Conservation (phyloP, 768 basidiomycete genomes). For the Chalciporus pseudorubinellus region DNA sequence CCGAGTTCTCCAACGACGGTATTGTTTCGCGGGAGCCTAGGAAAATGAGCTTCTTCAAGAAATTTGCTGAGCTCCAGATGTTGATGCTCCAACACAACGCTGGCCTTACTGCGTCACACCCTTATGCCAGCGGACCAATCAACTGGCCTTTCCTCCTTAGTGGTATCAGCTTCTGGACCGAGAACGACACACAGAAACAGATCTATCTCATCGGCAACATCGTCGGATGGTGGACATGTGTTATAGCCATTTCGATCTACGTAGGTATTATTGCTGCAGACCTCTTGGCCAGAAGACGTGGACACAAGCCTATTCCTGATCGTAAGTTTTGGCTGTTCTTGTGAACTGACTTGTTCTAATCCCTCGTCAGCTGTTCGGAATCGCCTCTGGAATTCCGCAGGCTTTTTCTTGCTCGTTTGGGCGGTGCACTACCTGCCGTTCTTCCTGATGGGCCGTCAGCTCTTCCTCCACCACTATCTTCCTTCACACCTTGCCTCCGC, state of each 20-base stretch:
- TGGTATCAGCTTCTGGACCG: conserved; percentile 99
- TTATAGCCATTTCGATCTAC: conserved; percentile 81
- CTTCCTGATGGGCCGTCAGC: conserved; percentile 95
- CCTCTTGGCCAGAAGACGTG: conserved; percentile 81
- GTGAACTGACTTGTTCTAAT: too few species aligned
- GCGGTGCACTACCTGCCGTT: conserved; percentile 95
- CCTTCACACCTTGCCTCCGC: conserved; percentile 94
- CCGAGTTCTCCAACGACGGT: conserved; percentile 45
- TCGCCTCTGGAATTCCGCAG: conserved; percentile 91
- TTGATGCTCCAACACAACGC: conserved; percentile 99
- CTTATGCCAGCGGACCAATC: conserved; percentile 93
- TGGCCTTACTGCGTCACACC: conserved; percentile 96
- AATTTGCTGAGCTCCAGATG: conserved; percentile 90
- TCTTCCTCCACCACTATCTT: conserved; percentile 97
- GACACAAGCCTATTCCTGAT: conserved; percentile 81
- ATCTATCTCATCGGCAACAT: conserved; percentile 97
- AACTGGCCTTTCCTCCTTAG: conserved; percentile 97
- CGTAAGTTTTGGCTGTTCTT: conserved; percentile 49
- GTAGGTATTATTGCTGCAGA: conserved; percentile 90
- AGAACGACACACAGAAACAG: conserved; percentile 79
- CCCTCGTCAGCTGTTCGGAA: conserved; percentile 73
- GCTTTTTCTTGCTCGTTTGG: conserved; percentile 96
- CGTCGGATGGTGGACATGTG: conserved; percentile 92
- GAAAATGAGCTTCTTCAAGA: conserved; percentile 87
- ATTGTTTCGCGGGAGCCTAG: conserved; percentile 67